Percentiles rank a stretch among this genome's conserved stretches.
phyloP scores from a whole-genome alignment of 495 filamentous ascomycete species.

The Penicillium crystallinum region DNA sequence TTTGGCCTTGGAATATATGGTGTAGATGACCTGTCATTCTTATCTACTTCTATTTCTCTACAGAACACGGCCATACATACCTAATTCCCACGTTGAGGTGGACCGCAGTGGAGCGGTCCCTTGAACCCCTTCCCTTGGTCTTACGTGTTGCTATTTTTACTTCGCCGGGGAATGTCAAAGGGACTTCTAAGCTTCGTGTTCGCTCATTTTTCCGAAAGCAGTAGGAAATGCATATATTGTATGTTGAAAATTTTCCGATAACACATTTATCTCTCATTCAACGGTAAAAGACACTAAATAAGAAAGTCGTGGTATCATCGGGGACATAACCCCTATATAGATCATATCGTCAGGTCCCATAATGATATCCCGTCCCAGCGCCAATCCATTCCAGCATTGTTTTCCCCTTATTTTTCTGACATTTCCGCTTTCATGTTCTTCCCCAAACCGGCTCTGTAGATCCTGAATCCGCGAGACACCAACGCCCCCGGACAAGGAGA shows the following conservation, averaged over 20 bases:
- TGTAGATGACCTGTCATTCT: too few species aligned
- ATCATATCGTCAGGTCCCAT: neutral
- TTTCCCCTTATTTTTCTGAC: neutral
- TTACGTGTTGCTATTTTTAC: neutral
- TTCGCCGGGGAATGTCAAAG: too few species aligned
- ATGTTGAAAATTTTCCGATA: neutral
- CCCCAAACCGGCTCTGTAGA: neutral
- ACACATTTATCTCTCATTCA: neutral
- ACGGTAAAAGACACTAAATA: neutral
- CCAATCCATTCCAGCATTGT: slow-evolving; percentile 8
- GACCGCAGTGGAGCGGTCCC: neutral
- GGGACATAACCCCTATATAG: neutral
- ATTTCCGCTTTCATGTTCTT: neutral
- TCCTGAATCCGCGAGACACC: neutral
- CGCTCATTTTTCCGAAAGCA: too few species aligned
- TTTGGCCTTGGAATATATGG: too few species aligned
- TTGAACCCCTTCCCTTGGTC: neutral
- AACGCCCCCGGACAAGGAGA: neutral
- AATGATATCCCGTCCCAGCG: slow-evolving; percentile 3
- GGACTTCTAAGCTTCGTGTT: too few species aligned
- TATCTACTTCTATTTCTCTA: too few species aligned
- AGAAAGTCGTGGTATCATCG: slow-evolving; percentile 4
- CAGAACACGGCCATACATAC: too few species aligned
- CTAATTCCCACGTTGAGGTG: too few species aligned
- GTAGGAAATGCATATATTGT: too few species aligned